Base-by-base conservation (phyloP, 441 rosid genomes). In the Brassica balearica region DNA sequence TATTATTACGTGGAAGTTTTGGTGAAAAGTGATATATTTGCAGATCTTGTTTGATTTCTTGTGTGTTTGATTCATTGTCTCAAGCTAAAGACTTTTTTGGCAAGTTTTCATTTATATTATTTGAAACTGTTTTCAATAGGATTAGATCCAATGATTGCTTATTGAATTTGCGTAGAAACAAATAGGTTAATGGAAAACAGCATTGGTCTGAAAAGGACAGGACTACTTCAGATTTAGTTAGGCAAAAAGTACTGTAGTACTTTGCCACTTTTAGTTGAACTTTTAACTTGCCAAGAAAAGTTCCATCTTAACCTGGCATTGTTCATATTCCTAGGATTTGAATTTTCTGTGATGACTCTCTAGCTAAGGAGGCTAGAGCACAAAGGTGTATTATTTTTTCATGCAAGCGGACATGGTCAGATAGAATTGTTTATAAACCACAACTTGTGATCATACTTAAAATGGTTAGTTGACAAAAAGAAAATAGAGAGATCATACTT, bases 181-280 rank as follows among this genome's bases (percentile, higher is more conserved):
- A 60, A 68, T 61, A 67, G 15, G 77, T 71, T 72, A 76, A 76
- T 81, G 77, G 81, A 81, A 19, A 63, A 76, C 75, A 76, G 43
- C 46, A 19, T 65, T 68, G 71, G 23, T 67, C 61, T 76, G 83
- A 72, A 67, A 81, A 72, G 61, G 80, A 80, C 74, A 76, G 20
- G 80, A 80, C 70, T 74, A 15, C 17, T 70, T 81, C 15, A n/a
- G 43, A 22, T 70, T 48, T 34, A 10, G 22, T 46, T 75, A 22
- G 77, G 69, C 72, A 7, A 29, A 75, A 75, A 64, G 65, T 75
- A 75, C 20, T 75, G 29, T 75, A 10, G 64, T 75, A 75, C 73
- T 6, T 75, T 80, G 59, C 68, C 83, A 75, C 65, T 65, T 71
- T 71, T 80, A 32, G 72, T 71, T 0, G 4, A 59, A 17, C 76